Evolutionary conservation across 2,329 filamentous ascomycete species (phyloP), one percentile per base, ranked within the genome.

Genomic region (Paraphaeosphaeria sporulosa): DNA sequence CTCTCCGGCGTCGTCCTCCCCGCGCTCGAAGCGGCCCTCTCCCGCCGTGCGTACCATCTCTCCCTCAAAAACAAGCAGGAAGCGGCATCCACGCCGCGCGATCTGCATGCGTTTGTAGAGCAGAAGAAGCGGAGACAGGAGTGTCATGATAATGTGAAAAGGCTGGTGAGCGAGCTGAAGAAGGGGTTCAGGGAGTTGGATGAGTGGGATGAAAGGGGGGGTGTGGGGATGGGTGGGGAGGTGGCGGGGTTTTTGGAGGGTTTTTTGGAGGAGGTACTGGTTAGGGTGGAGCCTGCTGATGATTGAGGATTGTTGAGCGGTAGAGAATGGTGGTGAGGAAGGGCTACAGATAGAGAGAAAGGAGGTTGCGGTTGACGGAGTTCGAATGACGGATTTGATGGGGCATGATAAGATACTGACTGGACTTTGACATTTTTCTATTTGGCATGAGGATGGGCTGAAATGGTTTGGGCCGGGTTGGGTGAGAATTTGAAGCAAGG

Each of bases 181-280:
- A 88, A 91, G 61, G 84, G 94, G 25, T 96, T 96, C 78, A 90
- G 90, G 72, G 93, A 97, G 76, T 93, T 99, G 71, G 94, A 99
- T 77, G 86, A 90, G 64, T 91, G 89, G 78, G 95, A 99, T 78
- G 90, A 90, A 75, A 87, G 89, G 46, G 91, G 93, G 68, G 92
- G 93, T 6, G 93, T 98, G 12, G 93, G 93, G 0, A 97, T 98
- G 94, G 94, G 93, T 0, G 89, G 92, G 47, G 94, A 94, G 27
- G 93, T 97, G 1, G 89, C 89, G 47, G 92, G 91, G 0, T 96
- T 98, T 68, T 79, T 98, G 8, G 95, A 99, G 77, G 94, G 94
- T 0, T 87, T 98, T 64, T 81, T 99, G 36, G 95, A 99, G 77
- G 95, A 99, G 82, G 90, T 99, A 25, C 81, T 99, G 23, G 93